Evolutionary conservation across 768 basidiomycete species (phyloP).

Genomic region (Lactarius vividus): DNA sequence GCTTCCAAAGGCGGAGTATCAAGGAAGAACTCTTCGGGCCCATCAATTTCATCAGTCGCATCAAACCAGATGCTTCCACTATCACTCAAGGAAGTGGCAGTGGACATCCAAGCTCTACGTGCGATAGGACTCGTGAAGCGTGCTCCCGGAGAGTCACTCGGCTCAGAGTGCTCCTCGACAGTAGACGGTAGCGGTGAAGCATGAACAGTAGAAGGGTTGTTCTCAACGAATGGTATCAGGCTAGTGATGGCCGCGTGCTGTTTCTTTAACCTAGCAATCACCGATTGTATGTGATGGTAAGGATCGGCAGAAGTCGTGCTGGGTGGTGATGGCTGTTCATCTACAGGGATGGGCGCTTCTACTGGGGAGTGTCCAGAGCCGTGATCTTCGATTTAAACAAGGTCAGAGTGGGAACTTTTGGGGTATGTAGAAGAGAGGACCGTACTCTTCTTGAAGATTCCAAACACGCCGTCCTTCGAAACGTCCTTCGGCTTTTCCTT

Average conservation of each 20-base stretch:
- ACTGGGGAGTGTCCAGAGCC: slow-evolving; percentile 1
- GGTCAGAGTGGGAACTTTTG: background rate
- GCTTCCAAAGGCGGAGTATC: slow-evolving; percentile 30
- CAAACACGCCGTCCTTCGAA: slow-evolving; percentile 54
- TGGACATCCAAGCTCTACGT: slow-evolving; percentile 29
- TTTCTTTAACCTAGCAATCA: slow-evolving; percentile 53
- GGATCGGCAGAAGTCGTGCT: slow-evolving; percentile 22
- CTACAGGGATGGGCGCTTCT: slow-evolving; percentile 1
- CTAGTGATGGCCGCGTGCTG: slow-evolving; percentile 55
- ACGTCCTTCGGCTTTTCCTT: slow-evolving; percentile 53
- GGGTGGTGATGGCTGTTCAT: slow-evolving; percentile 20
- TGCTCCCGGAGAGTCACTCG: slow-evolving; percentile 24
- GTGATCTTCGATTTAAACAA: slow-evolving; percentile 12
- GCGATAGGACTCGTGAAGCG: slow-evolving; percentile 20
- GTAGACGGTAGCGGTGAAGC: slow-evolving; percentile 43
- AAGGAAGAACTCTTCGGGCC: slow-evolving; percentile 68
- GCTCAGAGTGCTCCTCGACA: slow-evolving; percentile 46
- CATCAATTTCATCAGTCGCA: slow-evolving; percentile 58
- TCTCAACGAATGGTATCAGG: slow-evolving; percentile 32
- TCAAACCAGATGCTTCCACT: slow-evolving; percentile 69
- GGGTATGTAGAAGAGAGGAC: background rate
- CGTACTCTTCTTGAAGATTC: slow-evolving; percentile 29
- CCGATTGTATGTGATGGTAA: slow-evolving; percentile 46
- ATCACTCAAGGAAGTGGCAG: slow-evolving; percentile 32
- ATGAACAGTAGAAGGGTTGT: slow-evolving; percentile 29